These are phyloP conservation scores for Scopulariopsis brevicaulis DNA, from an alignment of 2,329 filamentous ascomycete genomes.

Conservation along the genomic window DNA sequence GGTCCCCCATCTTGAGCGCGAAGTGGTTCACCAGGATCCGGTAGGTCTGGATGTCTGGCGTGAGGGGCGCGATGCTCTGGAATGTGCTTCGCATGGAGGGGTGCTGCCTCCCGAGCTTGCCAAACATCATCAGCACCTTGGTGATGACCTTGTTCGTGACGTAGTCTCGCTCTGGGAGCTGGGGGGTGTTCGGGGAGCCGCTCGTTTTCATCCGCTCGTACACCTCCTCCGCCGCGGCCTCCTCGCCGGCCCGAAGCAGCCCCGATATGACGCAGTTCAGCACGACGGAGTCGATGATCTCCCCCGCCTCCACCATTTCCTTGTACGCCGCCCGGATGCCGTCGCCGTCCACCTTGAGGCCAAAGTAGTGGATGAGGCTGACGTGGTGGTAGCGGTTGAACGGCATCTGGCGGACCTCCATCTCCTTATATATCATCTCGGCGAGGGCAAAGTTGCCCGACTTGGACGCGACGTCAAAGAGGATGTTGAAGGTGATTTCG, in stretches of 20 bases:
- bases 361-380: constrained; percentile 74
- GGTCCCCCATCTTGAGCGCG: constrained; percentile 54
- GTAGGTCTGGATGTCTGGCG: constrained; percentile 70
- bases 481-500: constrained; percentile 80
- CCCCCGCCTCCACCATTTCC: constrained; percentile 71
- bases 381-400: constrained; percentile 75
- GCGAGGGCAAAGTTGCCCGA: constrained; percentile 74
- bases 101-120: constrained; percentile 39
- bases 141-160: constrained; percentile 37
- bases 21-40: constrained; percentile 69
- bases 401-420: constrained; percentile 54
- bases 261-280: constrained; percentile 80
- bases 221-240: constrained; percentile 63
- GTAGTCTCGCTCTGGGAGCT: constrained; percentile 31
- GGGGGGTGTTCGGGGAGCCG: constrained; percentile 24
- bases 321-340: constrained; percentile 68
- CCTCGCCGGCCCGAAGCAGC: constrained; percentile 66
- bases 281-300: constrained; percentile 78
- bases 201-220: constrained; percentile 74
- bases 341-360: constrained; percentile 60
- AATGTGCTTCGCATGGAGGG: constrained; percentile 38
- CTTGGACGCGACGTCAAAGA: constrained; percentile 83
- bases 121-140: constrained; percentile 45
- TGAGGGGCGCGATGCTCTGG: constrained; percentile 54
- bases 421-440: constrained; percentile 75